phyloP scores from a whole-genome alignment of 1,284 basidiomycete genomes.

The Trichosporon ovoides region DNA sequence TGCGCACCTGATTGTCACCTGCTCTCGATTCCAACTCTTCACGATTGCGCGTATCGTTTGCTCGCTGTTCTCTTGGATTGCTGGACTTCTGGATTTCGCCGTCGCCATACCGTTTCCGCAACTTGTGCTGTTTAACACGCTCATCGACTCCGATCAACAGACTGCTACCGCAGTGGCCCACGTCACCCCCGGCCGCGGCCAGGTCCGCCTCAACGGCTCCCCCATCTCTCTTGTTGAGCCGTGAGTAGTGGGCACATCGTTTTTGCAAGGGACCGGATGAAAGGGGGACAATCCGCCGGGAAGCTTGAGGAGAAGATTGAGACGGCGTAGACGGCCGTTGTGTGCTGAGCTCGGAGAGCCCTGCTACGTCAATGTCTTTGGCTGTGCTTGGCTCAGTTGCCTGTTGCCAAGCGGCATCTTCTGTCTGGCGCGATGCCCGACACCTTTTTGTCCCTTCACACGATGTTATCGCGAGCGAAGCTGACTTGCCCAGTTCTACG shows the following conservation, averaged over 20 bases:
- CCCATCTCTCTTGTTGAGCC: constrained; percentile 93
- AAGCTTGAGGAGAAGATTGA: neutral
- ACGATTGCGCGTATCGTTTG: neutral
- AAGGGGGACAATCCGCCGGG: neutral
- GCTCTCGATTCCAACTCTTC: neutral
- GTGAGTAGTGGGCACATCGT: constrained; percentile 32
- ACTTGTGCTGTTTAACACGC: neutral
- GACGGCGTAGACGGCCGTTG: neutral
- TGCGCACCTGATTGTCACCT: neutral
- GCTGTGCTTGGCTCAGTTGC: too few species aligned
- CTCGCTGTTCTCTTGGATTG: neutral
- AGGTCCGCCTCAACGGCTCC: constrained; percentile 94
- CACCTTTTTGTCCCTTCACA: neutral
- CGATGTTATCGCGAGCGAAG: neutral
- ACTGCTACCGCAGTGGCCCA: constrained; percentile 95
- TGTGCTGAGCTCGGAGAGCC: neutral
- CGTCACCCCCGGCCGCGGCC: constrained; percentile 92
- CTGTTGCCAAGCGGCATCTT: neutral
- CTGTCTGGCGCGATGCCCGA: neutral
- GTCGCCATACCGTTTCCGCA: neutral
- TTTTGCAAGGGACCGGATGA: constrained; percentile 3
- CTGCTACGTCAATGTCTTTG: too few species aligned
- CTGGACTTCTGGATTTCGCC: neutral
- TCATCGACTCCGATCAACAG: constrained; percentile 50
- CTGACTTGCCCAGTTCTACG: constrained; percentile 57